These are phyloP conservation scores for Mytilinidion resinicola DNA, from an alignment of 495 filamentous ascomycete species.

Conservation along the genomic window DNA sequence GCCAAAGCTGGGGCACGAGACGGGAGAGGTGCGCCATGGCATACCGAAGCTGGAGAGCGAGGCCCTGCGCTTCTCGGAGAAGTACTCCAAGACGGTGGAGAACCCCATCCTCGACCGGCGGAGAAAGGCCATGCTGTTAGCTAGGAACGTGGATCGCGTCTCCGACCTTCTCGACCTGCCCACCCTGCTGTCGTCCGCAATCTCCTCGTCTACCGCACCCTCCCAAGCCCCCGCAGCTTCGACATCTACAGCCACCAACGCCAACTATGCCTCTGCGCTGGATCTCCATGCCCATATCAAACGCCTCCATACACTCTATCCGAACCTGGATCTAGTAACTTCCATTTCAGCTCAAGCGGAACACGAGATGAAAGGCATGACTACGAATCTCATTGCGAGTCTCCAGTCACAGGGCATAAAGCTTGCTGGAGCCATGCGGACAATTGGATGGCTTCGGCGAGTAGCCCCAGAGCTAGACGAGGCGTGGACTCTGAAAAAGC, in stretches of 20 bases:
- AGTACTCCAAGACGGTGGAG: slow-evolving; percentile 67
- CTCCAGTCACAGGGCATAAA: slow-evolving; percentile 75
- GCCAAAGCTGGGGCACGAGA: slow-evolving; percentile 58
- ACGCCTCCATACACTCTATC: slow-evolving; percentile 74
- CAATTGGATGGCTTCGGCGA: slow-evolving; percentile 83
- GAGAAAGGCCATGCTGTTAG: slow-evolving; percentile 76
- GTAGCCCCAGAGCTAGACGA: slow-evolving; percentile 73
- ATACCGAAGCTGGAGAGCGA: slow-evolving; percentile 76
- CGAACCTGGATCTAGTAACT: slow-evolving; percentile 64
- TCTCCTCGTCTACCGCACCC: slow-evolving; percentile 51
- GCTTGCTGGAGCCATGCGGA: slow-evolving; percentile 84
- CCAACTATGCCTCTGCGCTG: slow-evolving; percentile 82
- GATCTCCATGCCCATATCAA: slow-evolving; percentile 94
- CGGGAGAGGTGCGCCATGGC: slow-evolving; percentile 57
- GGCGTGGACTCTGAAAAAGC: slow-evolving; percentile 21
- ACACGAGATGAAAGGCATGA: slow-evolving; percentile 83
- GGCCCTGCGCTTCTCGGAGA: slow-evolving; percentile 72
- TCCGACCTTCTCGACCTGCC: slow-evolving; percentile 91
- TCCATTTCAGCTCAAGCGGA: slow-evolving; percentile 75
- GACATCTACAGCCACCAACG: slow-evolving; percentile 46
- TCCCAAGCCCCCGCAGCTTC: slow-evolving; percentile 28
- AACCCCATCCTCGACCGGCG: slow-evolving; percentile 70
- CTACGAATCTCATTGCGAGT: slow-evolving; percentile 70
- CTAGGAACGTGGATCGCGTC: slow-evolving; percentile 80
- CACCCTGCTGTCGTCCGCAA: slow-evolving; percentile 69